Evolutionary conservation across 2,329 filamentous ascomycete genomes (phyloP).

Genomic region (Ilyonectria mors-panacis): DNA sequence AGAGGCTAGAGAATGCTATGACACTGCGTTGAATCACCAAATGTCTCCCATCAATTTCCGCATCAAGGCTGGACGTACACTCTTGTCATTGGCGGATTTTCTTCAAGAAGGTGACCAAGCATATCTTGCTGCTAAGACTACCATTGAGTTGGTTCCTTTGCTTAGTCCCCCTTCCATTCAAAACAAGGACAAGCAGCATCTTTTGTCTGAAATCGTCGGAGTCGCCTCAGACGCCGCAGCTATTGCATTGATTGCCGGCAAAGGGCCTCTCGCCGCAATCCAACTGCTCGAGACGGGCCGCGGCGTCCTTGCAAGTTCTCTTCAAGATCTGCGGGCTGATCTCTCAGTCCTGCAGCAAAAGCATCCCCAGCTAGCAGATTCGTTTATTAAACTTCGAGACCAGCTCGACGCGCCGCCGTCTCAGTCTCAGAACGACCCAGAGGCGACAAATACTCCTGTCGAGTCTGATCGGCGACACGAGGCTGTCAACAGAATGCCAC

Average conservation of each 20-base stretch:
- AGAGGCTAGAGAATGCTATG: neutral
- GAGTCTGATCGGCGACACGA: neutral
- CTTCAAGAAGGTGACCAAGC: neutral
- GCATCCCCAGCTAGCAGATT: neutral
- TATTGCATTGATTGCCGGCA: neutral
- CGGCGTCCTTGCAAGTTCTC: constrained; percentile 5
- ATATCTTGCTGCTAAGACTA: neutral
- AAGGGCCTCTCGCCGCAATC: neutral
- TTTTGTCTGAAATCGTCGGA: neutral
- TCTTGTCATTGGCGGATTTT: neutral
- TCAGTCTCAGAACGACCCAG: neutral
- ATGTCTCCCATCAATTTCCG: neutral
- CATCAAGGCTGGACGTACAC: neutral
- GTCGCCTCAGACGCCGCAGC: constrained; percentile 1
- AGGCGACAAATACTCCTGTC: too few species aligned
- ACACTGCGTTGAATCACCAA: neutral
- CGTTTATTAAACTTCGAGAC: neutral
- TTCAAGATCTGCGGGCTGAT: neutral
- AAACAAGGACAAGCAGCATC: neutral
- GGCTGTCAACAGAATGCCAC: neutral
- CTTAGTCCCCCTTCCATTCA: neutral
- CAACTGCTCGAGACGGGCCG: neutral
- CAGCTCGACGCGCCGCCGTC: neutral
- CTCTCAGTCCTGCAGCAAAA: neutral
- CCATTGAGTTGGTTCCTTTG: neutral